Evolutionary conservation across 2,329 filamentous ascomycete species (phyloP).

Genomic region (Trichoderma koningiopsis): DNA sequence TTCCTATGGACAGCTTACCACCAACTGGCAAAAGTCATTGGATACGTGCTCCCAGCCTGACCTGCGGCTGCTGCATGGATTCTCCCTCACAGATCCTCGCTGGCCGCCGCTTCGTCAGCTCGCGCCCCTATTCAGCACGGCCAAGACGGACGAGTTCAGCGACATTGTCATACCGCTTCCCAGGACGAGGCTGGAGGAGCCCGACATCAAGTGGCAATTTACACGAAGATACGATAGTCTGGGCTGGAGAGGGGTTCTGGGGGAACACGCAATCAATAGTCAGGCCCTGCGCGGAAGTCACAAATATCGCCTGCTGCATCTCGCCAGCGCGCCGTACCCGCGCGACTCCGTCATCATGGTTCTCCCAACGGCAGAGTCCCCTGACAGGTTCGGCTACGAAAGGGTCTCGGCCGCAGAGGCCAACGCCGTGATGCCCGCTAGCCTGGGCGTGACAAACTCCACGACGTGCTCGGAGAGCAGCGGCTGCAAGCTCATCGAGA

Average conservation of each 20-base stretch:
- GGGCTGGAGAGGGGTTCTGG: slow-evolving; percentile 75
- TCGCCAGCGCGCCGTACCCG: slow-evolving; percentile 61
- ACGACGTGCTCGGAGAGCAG: slow-evolving; percentile 56
- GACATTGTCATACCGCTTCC: slow-evolving; percentile 74
- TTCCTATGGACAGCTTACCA: slow-evolving; percentile 66
- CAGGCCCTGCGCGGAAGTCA: slow-evolving; percentile 67
- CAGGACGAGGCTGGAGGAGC: slow-evolving; percentile 45
- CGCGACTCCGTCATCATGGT: slow-evolving; percentile 56
- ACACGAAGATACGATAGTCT: slow-evolving; percentile 63
- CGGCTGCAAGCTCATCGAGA: slow-evolving; percentile 36
- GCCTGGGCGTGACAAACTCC: slow-evolving; percentile 61
- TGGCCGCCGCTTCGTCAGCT: slow-evolving; percentile 65
- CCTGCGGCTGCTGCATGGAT: slow-evolving; percentile 70
- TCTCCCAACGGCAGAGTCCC: slow-evolving; percentile 47
- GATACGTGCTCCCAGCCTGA: slow-evolving; percentile 79
- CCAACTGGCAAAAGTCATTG: slow-evolving; percentile 64
- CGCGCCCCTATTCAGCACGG: slow-evolving; percentile 74
- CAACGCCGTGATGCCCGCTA: slow-evolving; percentile 54
- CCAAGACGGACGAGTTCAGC: slow-evolving; percentile 70
- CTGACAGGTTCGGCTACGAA: slow-evolving; percentile 56
- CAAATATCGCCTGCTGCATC: slow-evolving; percentile 70
- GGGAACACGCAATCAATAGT: slow-evolving; percentile 53
- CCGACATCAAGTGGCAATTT: slow-evolving; percentile 52
- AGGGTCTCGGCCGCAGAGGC: slow-evolving; percentile 55
- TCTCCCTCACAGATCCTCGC: slow-evolving; percentile 67